Base-by-base conservation (phyloP, 306 rosid species). In the Vigna trinervia region DNA sequence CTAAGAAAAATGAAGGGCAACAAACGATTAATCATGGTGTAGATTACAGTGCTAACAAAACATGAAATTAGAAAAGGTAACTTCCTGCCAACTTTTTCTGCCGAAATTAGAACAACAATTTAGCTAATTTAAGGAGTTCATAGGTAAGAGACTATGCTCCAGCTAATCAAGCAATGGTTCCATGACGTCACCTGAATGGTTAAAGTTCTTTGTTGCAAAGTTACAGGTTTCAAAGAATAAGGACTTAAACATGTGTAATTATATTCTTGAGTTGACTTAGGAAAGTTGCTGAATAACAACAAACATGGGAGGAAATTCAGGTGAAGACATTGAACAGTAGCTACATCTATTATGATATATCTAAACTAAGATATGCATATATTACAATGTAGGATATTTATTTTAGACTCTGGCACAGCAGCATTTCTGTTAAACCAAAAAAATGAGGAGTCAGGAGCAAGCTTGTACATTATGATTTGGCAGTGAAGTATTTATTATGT, bases 1-100 rank as follows among this genome's bases (percentile, higher is more conserved):
- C 99, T 96, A 22, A 38, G 69, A 45, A 76, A 73, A 78, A 57
- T 38, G 13, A 39, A 59, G 52, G 62, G 78, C 60, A 60, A 51
- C 43, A 41, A 41, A 59, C 50, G n/a, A 13, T 68, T 11, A 65
- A 22, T 54, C 54, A 39, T 15, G 45, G 14, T 11, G 65, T 12
- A 68, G 5, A 54, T 22, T 46, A 0, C 19, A 43, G 4, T 51
- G 38, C 26, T 45, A 14, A 43, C 47, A 43, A 43, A 43, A 43
- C 47, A 43, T 43, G 4, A 10, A 56, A 58, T 41, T 22, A 7
- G 8, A 64, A 36, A 63, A 20, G 52, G 48, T 61, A 14, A 13
- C n/a, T 13, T 50, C 39, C 54, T 14, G 19, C 34, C 15, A 75
- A 50, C 41, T 32, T 50, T 47, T 13, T 36, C 22, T 63, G n/a